phyloP scores from a whole-genome alignment of 306 rosid genomes.

The Castanea mollissima region DNA sequence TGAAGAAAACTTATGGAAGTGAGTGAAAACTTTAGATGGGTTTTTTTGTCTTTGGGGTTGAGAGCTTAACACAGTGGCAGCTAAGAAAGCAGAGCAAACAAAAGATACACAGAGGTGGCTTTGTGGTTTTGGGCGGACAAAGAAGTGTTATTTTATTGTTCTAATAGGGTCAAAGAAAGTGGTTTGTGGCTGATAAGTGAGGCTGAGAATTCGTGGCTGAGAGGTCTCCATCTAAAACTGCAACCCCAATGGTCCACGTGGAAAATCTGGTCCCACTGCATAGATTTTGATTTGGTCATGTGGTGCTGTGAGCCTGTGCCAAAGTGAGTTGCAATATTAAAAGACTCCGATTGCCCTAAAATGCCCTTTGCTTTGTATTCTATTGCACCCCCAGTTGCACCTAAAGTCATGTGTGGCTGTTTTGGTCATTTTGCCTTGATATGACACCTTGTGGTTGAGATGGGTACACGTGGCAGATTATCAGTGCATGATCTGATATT shows the following conservation, averaged over 20 bases:
- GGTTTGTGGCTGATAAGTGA: conserved; percentile 60
- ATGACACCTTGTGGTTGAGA: not conserved
- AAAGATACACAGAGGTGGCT: conserved; percentile 25
- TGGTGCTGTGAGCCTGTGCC: not conserved
- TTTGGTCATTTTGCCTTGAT: not conserved
- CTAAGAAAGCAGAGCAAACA: not conserved
- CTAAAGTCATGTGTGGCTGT: not conserved
- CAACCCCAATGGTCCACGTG: conserved; percentile 31
- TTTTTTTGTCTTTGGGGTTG: not conserved
- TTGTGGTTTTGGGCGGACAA: conserved; percentile 12
- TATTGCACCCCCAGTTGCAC: too few species aligned
- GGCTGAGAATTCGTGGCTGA: conserved; percentile 43
- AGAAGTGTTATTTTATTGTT: not conserved
- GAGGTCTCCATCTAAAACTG: conserved; percentile 55
- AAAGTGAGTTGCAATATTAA: not conserved
- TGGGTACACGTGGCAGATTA: not conserved
- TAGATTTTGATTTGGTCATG: not conserved
- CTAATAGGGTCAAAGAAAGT: not conserved
- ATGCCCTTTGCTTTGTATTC: not conserved
- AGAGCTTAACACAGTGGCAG: not conserved
- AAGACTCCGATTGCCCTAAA: too few species aligned
- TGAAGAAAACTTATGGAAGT: conserved; percentile 8
- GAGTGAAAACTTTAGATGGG: not conserved
- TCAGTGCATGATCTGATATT: not conserved
- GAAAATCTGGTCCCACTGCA: conserved; percentile 14